Conservation (phyloP, 768 basidiomycete species). For the Boletellus sp. region DNA sequence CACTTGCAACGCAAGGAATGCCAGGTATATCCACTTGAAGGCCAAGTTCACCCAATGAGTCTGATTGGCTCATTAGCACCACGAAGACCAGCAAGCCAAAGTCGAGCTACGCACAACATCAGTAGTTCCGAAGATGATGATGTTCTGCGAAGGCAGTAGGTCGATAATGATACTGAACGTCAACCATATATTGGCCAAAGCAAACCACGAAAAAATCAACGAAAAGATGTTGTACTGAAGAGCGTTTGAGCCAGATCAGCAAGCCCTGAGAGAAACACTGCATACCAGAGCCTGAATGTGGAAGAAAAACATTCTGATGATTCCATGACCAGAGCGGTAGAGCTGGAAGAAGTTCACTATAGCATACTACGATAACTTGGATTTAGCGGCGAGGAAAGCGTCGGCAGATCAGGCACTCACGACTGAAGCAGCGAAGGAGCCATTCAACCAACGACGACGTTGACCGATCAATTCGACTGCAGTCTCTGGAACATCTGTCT, state of each 20-base stretch:
- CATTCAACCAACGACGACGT: slow-evolving; percentile 94
- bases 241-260: neutral
- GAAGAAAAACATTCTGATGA: slow-evolving; percentile 94
- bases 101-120: slow-evolving; percentile 51
- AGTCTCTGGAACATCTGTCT: slow-evolving; percentile 94
- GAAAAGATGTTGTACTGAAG: slow-evolving; percentile 78
- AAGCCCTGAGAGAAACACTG: slow-evolving; percentile 12
- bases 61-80: slow-evolving; percentile 25
- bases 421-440: slow-evolving; percentile 90
- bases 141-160: slow-evolving; percentile 55
- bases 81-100: slow-evolving; percentile 4
- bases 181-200: slow-evolving; percentile 87
- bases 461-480: slow-evolving; percentile 92
- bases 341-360: slow-evolving; percentile 90
- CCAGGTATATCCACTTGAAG: slow-evolving; percentile 84
- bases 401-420: slow-evolving; percentile 41
- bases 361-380: slow-evolving; percentile 58
- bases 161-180: slow-evolving; percentile 97
- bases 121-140: slow-evolving; percentile 69
- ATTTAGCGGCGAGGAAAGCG: neutral
- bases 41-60: slow-evolving; percentile 85
- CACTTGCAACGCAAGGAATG: slow-evolving; percentile 77
- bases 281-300: slow-evolving; percentile 87
- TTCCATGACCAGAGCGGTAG: slow-evolving; percentile 82
- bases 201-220: slow-evolving; percentile 90